Evolutionary conservation across 805 yeast species (phyloP).

Genomic region (Monosporozyma aerobia): DNA sequence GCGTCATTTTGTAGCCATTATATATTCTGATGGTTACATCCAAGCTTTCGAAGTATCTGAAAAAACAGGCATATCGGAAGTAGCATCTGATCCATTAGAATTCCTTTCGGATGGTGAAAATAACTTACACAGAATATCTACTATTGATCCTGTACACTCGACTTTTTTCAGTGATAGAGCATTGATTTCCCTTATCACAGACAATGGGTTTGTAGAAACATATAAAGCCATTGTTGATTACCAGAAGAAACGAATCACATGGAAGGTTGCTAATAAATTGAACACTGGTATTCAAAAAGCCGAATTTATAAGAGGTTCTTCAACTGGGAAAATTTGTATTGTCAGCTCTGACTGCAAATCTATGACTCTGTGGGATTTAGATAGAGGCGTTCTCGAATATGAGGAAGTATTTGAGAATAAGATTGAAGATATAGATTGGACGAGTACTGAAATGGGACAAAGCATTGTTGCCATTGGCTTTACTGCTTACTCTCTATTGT

Average conservation of each 20-base stretch:
- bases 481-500: slow-evolving; percentile 48
- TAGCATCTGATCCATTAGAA: slow-evolving; percentile 11
- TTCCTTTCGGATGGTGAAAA: slow-evolving; percentile 25
- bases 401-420: slow-evolving; percentile 33
- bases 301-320: slow-evolving; percentile 58
- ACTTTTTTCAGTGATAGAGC: slow-evolving; percentile 30
- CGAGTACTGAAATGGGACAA: slow-evolving; percentile 53
- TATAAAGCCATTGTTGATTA: slow-evolving; percentile 35
- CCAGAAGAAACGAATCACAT: slow-evolving; percentile 29
- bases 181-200: slow-evolving; percentile 51
- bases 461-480: slow-evolving; percentile 80
- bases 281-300: slow-evolving; percentile 49
- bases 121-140: slow-evolving; percentile 38
- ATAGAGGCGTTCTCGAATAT: slow-evolving; percentile 58
- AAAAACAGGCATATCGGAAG: slow-evolving; percentile 30
- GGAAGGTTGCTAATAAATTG: slow-evolving; percentile 45
- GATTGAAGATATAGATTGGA: slow-evolving; percentile 81
- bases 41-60: slow-evolving; percentile 27
- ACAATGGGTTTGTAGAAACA: slow-evolving; percentile 39
- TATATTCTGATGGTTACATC: slow-evolving; percentile 33
- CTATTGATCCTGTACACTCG: slow-evolving; percentile 56
- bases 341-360: slow-evolving; percentile 44
- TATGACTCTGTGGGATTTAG: slow-evolving; percentile 74
- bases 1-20: slow-evolving; percentile 41
- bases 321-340: slow-evolving; percentile 66